These are phyloP conservation scores for Euphorbia tirucalli DNA, from an alignment of 345 rosid genomes.

Conservation along the genomic window DNA sequence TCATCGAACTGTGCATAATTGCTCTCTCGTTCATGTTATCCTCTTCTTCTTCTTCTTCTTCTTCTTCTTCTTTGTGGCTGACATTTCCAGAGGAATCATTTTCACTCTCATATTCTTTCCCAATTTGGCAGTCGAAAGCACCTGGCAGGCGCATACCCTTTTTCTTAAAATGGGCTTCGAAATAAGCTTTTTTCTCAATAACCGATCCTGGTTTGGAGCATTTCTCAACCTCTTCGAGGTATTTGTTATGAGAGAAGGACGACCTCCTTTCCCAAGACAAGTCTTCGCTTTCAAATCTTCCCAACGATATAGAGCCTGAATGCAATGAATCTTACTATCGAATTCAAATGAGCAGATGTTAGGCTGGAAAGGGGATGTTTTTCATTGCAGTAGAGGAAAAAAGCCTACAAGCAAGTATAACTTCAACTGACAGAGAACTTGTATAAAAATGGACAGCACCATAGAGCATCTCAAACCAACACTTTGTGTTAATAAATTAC, in stretches of 20 bases:
- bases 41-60: too few species aligned
- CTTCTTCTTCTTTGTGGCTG: constrained; percentile 30
- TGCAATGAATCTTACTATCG: constrained; percentile 58
- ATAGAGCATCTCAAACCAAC: too few species aligned
- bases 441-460: too few species aligned
- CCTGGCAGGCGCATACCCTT: too few species aligned
- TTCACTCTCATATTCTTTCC: constrained; percentile 31
- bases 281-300: too few species aligned
- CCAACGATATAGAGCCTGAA: constrained; percentile 89
- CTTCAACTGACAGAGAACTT: background rate
- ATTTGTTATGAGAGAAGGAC: constrained; percentile 79
- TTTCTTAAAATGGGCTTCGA: too few species aligned
- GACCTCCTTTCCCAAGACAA: constrained; percentile 95
- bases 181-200: too few species aligned
- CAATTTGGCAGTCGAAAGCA: too few species aligned
- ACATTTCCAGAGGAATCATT: constrained; percentile 24
- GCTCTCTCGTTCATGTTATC: too few species aligned
- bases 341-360: constrained; percentile 17
- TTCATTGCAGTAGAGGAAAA: background rate
- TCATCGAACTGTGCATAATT: constrained; percentile 26
- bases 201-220: constrained; percentile 85
- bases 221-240: constrained; percentile 91
- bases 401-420: constrained; percentile 1
- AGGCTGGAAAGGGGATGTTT: background rate
- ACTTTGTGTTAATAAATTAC: too few species aligned